Evolutionary conservation across 306 rosid genomes (phyloP), one percentile per base, ranked within the genome.

Genomic region (Elaeagnus macrophylla): DNA sequence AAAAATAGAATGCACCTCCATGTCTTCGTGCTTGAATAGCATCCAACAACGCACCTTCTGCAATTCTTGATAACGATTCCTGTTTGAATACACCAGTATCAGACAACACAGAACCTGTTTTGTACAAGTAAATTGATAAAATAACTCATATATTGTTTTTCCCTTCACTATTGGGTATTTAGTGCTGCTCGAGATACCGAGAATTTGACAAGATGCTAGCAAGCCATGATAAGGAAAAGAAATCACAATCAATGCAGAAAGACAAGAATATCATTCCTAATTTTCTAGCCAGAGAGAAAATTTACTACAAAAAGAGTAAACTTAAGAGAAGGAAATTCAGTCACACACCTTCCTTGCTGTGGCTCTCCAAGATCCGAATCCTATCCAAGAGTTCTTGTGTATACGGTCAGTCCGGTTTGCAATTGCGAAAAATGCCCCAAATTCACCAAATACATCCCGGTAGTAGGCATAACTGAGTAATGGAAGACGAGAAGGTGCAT

Each of bases 361-460:
- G 43, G 93, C 89, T 74, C 99, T 84, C 99, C 99, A 93, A 54
- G 99, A 93, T 51, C 81, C 95, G 75, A 93, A 93, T 65, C 99
- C 99, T 39, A 93, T 88, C 99, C 99, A 93, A 18, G 96, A 85
- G 75, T 85, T 93, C 78, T 65, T 93, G 80, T 93, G 96, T 54
- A 93, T 37, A 16, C 89, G 87, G 68, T 93, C 99, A 25, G 84
- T 72, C 73, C 73, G 70, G 65, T 93, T 82, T 36, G 99, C 95
- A 62, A 93, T 81, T 37, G 95, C 89, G 66, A 88, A 88, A 74
- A 88, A 77, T 52, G 96, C 89, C 72, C 99, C 99, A 70, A 75
- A 58, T 54, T 84, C 99, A 59, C 95, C 84, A 19, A 93, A 95
- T 52, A 81, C 17, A 64, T 88, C 96, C 61, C 94, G 74, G 70